Evolutionary conservation across 805 yeast species (phyloP), one percentile per base, ranked within the genome.

Genomic region (Hanseniaspora lindneri): DNA sequence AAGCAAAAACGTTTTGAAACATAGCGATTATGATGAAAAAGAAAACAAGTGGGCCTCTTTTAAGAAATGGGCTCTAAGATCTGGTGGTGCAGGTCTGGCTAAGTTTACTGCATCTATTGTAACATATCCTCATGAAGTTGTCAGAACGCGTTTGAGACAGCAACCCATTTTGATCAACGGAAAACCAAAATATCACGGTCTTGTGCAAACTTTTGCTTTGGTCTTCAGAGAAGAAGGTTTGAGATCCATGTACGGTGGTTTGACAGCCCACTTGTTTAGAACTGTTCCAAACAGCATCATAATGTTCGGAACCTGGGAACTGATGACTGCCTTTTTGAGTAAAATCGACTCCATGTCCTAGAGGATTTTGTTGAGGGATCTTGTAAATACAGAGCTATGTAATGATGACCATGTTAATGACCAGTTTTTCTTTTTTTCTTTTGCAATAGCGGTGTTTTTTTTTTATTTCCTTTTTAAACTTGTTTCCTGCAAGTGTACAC

Each of bases 251-350:
- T 92, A 92, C 62, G 96, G 99, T 49, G 99, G 99, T 0, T 71
- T 92, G 58, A 92, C 99, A 1, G 96, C 99, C 3, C 99, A 92
- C 66, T 69, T 92, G 58, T 74, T 92, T 68, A 77, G 98, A 65
- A 92, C 98, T 0, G 98, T 92, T 46, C 99, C 99, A 3, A 92
- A 92, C 66, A 83, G 95, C 59, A 87, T 92, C 61, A 89, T 92
- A 56, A 92, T 92, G 98, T 92, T 92, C 69, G 98, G 99, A 40
- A 88, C 97, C 3, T 92, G 97, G 97, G 99, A 92, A 61, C 63
- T 92, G 29, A 77, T 83, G 49, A 77, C 81, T 41, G 73, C 72
- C 50, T 55, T 76, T n/a, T 63, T 80, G 24, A 73, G 79, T 14
- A 65, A 56, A 51, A 21, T 33, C 3, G 36, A 30, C 13, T 14